These are phyloP conservation scores for Cladosporium sphaerospermum DNA, from an alignment of 2,329 filamentous ascomycete species.

Conservation along the genomic window DNA sequence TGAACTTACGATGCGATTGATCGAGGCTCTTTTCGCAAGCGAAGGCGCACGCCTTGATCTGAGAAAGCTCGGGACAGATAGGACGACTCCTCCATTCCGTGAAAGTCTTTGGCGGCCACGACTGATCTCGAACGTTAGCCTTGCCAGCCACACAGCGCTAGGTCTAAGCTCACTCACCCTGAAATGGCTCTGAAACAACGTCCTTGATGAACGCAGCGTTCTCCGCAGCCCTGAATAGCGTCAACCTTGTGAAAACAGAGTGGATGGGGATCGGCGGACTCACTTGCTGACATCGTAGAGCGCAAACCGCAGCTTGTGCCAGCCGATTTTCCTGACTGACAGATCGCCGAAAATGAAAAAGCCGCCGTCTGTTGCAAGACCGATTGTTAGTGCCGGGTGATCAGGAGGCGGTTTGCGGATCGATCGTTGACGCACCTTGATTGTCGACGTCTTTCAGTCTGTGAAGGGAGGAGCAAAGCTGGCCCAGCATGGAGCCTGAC, in stretches of 20 bases:
- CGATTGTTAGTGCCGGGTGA: slow-evolving; percentile 2
- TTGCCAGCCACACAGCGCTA: slow-evolving; percentile 1
- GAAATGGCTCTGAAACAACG: slow-evolving; percentile 61
- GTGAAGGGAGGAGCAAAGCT: slow-evolving; percentile 73
- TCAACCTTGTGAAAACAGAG: slow-evolving; percentile 9
- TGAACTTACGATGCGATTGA: slow-evolving; percentile 11
- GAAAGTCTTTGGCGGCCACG: slow-evolving; percentile 60
- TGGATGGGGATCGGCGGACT: slow-evolving; percentile 20
- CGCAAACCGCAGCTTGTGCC: slow-evolving; percentile 67
- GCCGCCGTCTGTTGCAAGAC: slow-evolving; percentile 54
- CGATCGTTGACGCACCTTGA: slow-evolving; percentile 36
- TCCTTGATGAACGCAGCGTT: slow-evolving; percentile 13
- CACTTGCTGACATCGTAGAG: slow-evolving; percentile 60
- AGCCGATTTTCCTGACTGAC: slow-evolving; percentile 68
- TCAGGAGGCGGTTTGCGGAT: not conserved
- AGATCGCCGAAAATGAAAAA: slow-evolving; percentile 92
- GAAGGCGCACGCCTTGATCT: slow-evolving; percentile 77
- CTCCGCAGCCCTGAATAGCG: slow-evolving; percentile 10
- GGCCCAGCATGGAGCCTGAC: slow-evolving; percentile 46
- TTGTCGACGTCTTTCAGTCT: slow-evolving; percentile 73
- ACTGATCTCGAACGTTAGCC: slow-evolving; percentile 17
- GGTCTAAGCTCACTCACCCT: slow-evolving; percentile 42
- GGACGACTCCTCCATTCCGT: slow-evolving; percentile 75
- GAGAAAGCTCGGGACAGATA: slow-evolving; percentile 74
- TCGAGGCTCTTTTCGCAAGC: slow-evolving; percentile 76